Base-by-base conservation (phyloP, 2,329 filamentous ascomycete species). In the Graphium sp. region DNA sequence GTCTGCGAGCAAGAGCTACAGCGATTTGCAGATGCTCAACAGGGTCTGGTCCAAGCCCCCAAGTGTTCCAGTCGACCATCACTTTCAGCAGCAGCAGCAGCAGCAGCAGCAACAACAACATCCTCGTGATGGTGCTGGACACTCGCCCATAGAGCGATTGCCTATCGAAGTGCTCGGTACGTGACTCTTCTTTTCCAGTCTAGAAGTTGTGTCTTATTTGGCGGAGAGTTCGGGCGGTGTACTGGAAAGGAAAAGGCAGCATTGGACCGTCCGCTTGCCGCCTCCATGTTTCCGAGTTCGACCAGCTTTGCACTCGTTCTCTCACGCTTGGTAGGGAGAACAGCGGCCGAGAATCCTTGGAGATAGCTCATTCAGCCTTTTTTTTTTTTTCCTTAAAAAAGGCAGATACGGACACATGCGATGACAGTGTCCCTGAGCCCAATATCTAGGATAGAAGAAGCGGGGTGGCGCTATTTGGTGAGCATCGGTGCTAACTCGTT, bases 111-210 rank as follows among this genome's bases (percentile, higher is more conserved):
- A 31, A 22, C 14, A 31, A 31, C 24, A 24, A 18, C 24, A 24
- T 22, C 24, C 12, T 24, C 24, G 24, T 21, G 22, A 23, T 14
- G 32, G 30, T 14, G 49, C 58, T n/a, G 66, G 67, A 32, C 44
- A 55, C 14, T 56, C 75, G 14, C 57, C 62, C 16, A 52, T 85
- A 22, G 79, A 84, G 55, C 66, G 49, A 35, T 59, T 85, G 6
- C 78, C 78, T 1, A 58, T 65, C 29, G 78, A 84, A 51, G 56
- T 84, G 37, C 62, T 81, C 32, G 67, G 77, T 82, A 62, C 52
- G 73, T 58, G 22, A 15, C 7, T 15, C 6, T 11, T 5, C 27
- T 28, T 18, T n/a, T 17, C 27, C 7, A 24, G 27, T 9, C 22
- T 15, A 23, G 26, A 26, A 24, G 17, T 32, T 22, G 7, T 28